Percentiles rank a stretch among this genome's conserved stretches.
Conservation (phyloP, 306 rosid genomes). For the Dryas alaskensis region DNA sequence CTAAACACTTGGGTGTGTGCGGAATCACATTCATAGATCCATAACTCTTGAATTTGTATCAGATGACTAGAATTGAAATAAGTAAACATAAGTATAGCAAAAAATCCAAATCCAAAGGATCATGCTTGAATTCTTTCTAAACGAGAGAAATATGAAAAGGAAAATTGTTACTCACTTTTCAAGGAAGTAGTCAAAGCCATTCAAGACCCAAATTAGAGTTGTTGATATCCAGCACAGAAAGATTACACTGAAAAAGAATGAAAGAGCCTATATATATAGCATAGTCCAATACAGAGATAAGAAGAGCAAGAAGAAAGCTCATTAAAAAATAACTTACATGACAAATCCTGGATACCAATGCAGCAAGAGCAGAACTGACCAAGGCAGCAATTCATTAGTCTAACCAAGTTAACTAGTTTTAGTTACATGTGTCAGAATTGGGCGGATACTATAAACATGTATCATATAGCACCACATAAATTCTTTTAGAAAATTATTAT, state of each 20-base stretch:
- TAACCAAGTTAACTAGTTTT: slow-evolving; percentile 14
- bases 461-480: background rate
- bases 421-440: background rate
- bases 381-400: slow-evolving; percentile 36
- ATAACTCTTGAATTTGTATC: too few species aligned
- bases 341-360: slow-evolving; percentile 74
- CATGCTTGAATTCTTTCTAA: background rate
- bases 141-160: background rate
- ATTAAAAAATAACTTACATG: slow-evolving; percentile 37
- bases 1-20: too few species aligned
- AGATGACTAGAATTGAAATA: too few species aligned
- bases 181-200: slow-evolving; percentile 69
- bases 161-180: slow-evolving; percentile 44
- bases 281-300: background rate
- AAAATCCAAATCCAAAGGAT: background rate
- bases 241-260: slow-evolving; percentile 42
- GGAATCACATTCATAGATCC: too few species aligned
- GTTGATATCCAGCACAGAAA: slow-evolving; percentile 63
- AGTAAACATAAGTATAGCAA: too few species aligned
- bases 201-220: slow-evolving; percentile 56
- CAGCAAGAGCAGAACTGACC: slow-evolving; percentile 50
- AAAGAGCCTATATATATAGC: background rate
- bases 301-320: background rate
- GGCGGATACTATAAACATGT: background rate
- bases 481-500: too few species aligned